Evolutionary conservation across 2,329 filamentous ascomycete genomes (phyloP), one percentile per base, ranked within the genome.

Genomic region (Chalaropsis thielavioides): DNA sequence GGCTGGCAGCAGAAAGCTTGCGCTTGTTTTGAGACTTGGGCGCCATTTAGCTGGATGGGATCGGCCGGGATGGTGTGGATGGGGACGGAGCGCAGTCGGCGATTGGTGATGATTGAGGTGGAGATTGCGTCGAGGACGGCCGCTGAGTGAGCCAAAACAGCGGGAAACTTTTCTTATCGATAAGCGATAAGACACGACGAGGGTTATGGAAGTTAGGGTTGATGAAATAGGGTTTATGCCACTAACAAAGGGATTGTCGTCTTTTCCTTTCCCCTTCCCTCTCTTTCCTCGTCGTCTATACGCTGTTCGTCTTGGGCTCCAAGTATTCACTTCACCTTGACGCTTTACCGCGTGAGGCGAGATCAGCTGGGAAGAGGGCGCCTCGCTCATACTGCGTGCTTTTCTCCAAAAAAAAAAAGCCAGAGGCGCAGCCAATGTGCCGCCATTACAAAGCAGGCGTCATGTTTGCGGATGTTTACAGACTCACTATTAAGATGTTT

Each of bases 1-100:
- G 58, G 38, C 40, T 62, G 11, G 51, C 35, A 35, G 51, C 40
- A 19, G 49, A 22, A 2, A 64, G 41, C n/a, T 64, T 64, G 54
- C 62, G 62, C 54, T 64, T 64, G 43, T 59, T 64, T 17, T 64
- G 62, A n/a, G 22, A 7, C 17, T 64, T 59, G 40, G 38, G 62
- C n/a, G 54, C 54, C 62, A 64, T 64, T 40, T 38, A 1, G 8
- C 27, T 8, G 31, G 22, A 41, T 24, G 3, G 31, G 31, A 6
- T 31, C 31, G 2, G 31, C 31, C 31, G 2, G 31, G 31, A 31
- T 31, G 31, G 31, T 3, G 31, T 6, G 31, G 1, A 38, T 19
- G 24, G 24, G 27, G 35, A n/a, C n/a, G 15, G 41, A 13, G 38
- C 15, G 24, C 17, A 22, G 27, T 24, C 22, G 27, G 19, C 19